phyloP scores from a whole-genome alignment of 2,329 filamentous ascomycete genomes.

The Arthroderma uncinatum region DNA sequence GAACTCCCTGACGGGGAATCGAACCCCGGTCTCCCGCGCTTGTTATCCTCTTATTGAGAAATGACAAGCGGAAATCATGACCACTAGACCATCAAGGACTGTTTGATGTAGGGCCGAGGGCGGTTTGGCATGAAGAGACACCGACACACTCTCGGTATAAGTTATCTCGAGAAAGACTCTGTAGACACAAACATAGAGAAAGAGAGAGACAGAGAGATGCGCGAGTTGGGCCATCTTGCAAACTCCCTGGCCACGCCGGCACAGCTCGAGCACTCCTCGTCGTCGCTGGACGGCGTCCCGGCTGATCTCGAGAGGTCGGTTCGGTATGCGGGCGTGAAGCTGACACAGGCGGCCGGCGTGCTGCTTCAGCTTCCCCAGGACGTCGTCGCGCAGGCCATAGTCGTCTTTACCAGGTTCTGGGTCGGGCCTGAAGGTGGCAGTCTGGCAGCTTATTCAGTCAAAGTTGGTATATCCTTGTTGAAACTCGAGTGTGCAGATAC shows the following conservation, averaged over 20 bases:
- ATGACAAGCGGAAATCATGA: conserved; percentile 15
- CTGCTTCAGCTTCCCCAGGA: conserved; percentile 77
- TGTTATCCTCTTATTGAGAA: background rate
- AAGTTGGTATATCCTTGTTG: conserved; percentile 12
- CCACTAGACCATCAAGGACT: conserved; percentile 14
- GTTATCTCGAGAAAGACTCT: no score
- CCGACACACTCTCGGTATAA: no score
- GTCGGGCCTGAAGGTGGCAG: conserved; percentile 41
- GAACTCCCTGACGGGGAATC: conserved; percentile 15
- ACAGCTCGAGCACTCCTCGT: conserved; percentile 36
- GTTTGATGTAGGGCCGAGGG: background rate
- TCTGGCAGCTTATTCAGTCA: conserved; percentile 32
- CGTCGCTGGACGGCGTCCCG: conserved; percentile 34
- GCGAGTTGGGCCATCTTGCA: conserved; percentile 27
- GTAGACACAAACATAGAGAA: no score
- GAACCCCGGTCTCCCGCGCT: conserved; percentile 16
- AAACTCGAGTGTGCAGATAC: background rate
- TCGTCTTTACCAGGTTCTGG: conserved; percentile 75
- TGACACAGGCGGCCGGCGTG: conserved; percentile 44
- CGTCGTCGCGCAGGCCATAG: conserved; percentile 71
- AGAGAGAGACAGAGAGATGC: background rate
- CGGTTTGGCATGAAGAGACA: no score
- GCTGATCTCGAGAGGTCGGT: conserved; percentile 34
- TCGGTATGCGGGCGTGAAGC: conserved; percentile 34
- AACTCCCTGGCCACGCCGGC: conserved; percentile 37